phyloP scores from a whole-genome alignment of 139 green algal species.

The Pseudopediastrum boryanum region DNA sequence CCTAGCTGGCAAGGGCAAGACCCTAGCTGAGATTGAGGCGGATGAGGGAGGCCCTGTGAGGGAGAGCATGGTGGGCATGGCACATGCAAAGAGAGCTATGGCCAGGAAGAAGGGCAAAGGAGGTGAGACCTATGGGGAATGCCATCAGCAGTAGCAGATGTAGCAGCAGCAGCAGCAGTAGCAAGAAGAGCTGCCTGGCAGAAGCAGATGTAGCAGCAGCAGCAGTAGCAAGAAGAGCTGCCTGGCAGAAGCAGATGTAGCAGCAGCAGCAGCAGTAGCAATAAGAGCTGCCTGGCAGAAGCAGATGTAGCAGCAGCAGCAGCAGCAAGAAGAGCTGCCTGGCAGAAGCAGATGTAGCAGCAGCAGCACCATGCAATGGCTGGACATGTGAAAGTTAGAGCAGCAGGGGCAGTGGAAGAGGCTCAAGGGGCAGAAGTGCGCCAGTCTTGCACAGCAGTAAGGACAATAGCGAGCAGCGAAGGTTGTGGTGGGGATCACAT shows the following conservation, averaged over 20 bases:
- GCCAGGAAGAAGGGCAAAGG: slow-evolving; percentile 51
- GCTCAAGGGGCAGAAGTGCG: too few relatives aligned
- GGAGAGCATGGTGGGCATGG: slow-evolving; percentile 69
- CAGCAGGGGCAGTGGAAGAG: too few relatives aligned
- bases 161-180: neutral
- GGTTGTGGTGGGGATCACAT: too few relatives aligned
- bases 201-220: too few relatives aligned
- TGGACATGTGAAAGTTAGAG: too few relatives aligned
- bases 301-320: too few relatives aligned
- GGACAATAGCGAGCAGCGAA: too few relatives aligned
- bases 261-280: neutral
- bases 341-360: too few relatives aligned
- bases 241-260: neutral
- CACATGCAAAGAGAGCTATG: slow-evolving; percentile 58
- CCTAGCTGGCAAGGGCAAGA: slow-evolving; percentile 54
- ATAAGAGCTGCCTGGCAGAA: neutral
- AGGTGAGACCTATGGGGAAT: slow-evolving; percentile 33
- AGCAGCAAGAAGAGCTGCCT: too few relatives aligned
- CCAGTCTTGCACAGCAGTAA: too few relatives aligned
- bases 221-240: too few relatives aligned
- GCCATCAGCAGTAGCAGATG: neutral
- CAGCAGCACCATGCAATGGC: too few relatives aligned
- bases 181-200: neutral
- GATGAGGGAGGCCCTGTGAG: slow-evolving; percentile 71
- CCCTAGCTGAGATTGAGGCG: slow-evolving; percentile 64